These are phyloP conservation scores for Chrysoporthe austroafricana DNA, from an alignment of 2,329 filamentous ascomycete genomes.

Conservation along the genomic window DNA sequence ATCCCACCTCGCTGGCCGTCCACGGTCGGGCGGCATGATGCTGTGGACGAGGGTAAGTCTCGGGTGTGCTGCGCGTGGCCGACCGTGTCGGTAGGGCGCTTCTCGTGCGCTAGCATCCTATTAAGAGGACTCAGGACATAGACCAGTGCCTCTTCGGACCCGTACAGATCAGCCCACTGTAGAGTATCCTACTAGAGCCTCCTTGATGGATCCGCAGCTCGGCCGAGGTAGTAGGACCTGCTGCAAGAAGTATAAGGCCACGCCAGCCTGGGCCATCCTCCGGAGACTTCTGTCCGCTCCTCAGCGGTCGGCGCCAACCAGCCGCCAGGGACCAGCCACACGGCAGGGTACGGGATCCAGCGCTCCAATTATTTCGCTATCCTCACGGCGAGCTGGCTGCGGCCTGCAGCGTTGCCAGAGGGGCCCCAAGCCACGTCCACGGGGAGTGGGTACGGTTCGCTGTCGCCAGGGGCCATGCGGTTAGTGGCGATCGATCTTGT, in stretches of 20 bases:
- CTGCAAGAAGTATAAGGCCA: too few relatives aligned
- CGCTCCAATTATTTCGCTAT: conserved; percentile 13
- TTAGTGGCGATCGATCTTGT: conserved; percentile 7
- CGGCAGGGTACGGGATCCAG: conserved; percentile 16
- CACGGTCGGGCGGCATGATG: too few relatives aligned
- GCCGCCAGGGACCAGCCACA: conserved; percentile 16
- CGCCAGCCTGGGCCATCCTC: background rate
- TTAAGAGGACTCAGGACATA: too few relatives aligned
- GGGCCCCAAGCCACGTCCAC: conserved; percentile 4
- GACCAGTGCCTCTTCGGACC: too few relatives aligned
- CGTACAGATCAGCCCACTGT: background rate
- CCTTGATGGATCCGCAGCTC: background rate
- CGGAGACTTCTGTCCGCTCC: conserved; percentile 18
- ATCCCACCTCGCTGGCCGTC: too few relatives aligned
- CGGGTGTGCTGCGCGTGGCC: too few relatives aligned
- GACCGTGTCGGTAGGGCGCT: too few relatives aligned
- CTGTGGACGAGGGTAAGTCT: too few relatives aligned
- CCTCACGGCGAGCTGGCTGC: background rate
- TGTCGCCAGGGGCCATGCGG: background rate
- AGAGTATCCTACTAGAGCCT: background rate
- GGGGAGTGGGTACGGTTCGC: background rate
- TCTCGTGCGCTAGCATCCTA: too few relatives aligned
- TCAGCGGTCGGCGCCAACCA: conserved; percentile 16
- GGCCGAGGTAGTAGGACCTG: too few relatives aligned
- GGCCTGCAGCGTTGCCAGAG: conserved; percentile 20